These are phyloP conservation scores for Diddensiella caesifluorescens DNA, from an alignment of 805 yeast genomes.

Conservation along the genomic window DNA sequence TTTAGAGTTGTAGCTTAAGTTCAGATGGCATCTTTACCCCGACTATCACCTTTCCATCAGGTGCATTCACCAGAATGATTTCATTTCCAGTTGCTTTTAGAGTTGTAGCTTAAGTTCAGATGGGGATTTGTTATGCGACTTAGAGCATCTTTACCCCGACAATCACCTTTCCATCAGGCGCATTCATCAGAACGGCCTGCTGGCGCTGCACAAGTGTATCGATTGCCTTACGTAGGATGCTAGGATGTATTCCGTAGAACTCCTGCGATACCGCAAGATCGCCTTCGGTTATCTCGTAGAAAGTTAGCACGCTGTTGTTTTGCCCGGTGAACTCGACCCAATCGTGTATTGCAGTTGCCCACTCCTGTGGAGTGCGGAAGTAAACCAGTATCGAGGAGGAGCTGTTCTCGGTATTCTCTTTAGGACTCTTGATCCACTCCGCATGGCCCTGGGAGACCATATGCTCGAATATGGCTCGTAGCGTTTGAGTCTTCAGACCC, in stretches of 20 bases:
- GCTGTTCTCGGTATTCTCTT: slow-evolving; percentile 5
- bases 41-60: too few species aligned
- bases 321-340: slow-evolving; percentile 81
- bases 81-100: too few species aligned
- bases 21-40: slow-evolving; percentile 75
- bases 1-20: too few species aligned
- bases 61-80: too few species aligned
- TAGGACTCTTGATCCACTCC: slow-evolving; percentile 39
- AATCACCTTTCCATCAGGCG: slow-evolving; percentile 57
- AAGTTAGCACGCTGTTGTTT: slow-evolving; percentile 65
- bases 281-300: slow-evolving; percentile 71
- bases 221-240: slow-evolving; percentile 49
- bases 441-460: slow-evolving; percentile 56
- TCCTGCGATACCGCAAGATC: slow-evolving; percentile 53
- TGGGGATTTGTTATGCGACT: slow-evolving; percentile 10
- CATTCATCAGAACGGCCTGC: slow-evolving; percentile 67
- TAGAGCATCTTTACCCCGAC: slow-evolving; percentile 59
- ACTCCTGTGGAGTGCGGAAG: slow-evolving; percentile 64
- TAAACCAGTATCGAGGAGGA: slow-evolving; percentile 45
- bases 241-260: slow-evolving; percentile 57
- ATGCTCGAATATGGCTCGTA: slow-evolving; percentile 48
- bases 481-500: slow-evolving; percentile 48
- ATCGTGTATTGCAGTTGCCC: slow-evolving; percentile 60
- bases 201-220: slow-evolving; percentile 58
- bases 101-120: too few species aligned